A percentile compares a stretch with the other conserved stretches of the same genome.
Conservation (phyloP, 176 grass and related monocot genomes). For the Microstegium vimineum region DNA sequence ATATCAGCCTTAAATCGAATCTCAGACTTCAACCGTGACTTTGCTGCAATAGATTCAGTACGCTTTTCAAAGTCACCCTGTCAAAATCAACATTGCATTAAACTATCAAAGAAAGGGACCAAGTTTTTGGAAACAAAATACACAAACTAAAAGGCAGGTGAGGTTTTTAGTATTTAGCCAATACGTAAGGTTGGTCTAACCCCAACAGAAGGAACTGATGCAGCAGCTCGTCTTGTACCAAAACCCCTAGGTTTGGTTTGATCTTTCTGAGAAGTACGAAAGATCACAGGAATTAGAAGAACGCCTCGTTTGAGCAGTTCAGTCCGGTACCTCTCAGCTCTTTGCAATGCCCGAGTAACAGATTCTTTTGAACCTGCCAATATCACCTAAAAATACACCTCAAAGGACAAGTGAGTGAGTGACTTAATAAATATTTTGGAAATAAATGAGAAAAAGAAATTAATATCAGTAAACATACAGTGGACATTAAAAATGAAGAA, state of each 20-base stretch:
- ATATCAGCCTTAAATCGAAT: slow-evolving; percentile 90
- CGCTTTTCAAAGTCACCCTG: slow-evolving; percentile 88
- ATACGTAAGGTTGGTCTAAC: slow-evolving; percentile 41
- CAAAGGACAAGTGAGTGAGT: slow-evolving; percentile 33
- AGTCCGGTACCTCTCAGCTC: slow-evolving; percentile 76
- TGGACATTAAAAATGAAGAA: slow-evolving; percentile 16
- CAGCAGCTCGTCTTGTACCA: slow-evolving; percentile 37
- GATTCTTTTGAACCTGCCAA: slow-evolving; percentile 83
- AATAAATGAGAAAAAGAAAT: background rate
- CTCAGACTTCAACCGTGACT: slow-evolving; percentile 74
- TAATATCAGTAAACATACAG: background rate
- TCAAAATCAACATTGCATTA: slow-evolving; percentile 26
- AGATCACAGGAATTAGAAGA: slow-evolving; percentile 89
- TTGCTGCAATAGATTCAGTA: slow-evolving; percentile 70
- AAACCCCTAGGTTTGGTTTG: slow-evolving; percentile 59
- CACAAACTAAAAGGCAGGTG: slow-evolving; percentile 10
- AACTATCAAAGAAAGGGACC: background rate
- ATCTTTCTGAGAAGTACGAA: slow-evolving; percentile 68
- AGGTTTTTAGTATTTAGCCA: slow-evolving; percentile 17
- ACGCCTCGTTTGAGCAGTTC: slow-evolving; percentile 81
- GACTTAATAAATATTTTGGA: background rate
- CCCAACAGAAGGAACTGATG: slow-evolving; percentile 62
- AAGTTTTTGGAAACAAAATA: background rate
- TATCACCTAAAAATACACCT: slow-evolving; percentile 79
- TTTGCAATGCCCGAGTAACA: slow-evolving; percentile 68